Evolutionary conservation across 441 rosid genomes (phyloP), one percentile per base, ranked within the genome.

Genomic region (Erysimum cheiri): DNA sequence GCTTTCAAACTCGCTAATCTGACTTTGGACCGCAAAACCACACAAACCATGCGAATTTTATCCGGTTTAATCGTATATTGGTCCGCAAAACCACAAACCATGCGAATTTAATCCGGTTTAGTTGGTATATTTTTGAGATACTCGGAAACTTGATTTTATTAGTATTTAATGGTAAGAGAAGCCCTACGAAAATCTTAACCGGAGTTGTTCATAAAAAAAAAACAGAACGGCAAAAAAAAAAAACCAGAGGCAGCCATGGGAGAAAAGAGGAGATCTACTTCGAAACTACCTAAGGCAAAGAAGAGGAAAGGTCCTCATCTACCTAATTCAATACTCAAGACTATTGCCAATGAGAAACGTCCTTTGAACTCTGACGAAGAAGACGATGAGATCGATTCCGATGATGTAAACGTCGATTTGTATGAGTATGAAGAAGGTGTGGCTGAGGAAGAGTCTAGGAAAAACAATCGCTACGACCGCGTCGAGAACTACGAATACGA

Each of bases 381-480:
- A 22, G 83, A 78, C 60, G 76, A 78, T 19, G 80, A 75, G 24
- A 73, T 84, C 22, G 64, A 50, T 17, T 85, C 88, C 31, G 88
- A 84, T 41, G 85, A 76, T 19, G 83, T 14, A 0, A 59, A 73
- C 71, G 86, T 56, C 64, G 96, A 87, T 58, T 43, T 91, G 37
- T 93, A 93, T 48, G 97, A 93, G 83, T 93, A 91, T 60, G 98
- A 91, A 54, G 98, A 91, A 72, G 87, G 72, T 65, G 74, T 84
- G 19, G 71, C 98, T 3, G 87, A 85, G 60, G 99, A 95, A 79
- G 98, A 92, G 71, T 84, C 93, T 4, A 69, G 71, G 66, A 95
- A 81, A 82, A 95, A 95, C 73, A 91, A 85, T 58, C 89, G 99
- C 2, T 94, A 78, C 29, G 99, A 90, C 77, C 77, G 75, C 2